Base-by-base conservation (phyloP, 768 basidiomycete genomes). In the Russula dissimulans region DNA sequence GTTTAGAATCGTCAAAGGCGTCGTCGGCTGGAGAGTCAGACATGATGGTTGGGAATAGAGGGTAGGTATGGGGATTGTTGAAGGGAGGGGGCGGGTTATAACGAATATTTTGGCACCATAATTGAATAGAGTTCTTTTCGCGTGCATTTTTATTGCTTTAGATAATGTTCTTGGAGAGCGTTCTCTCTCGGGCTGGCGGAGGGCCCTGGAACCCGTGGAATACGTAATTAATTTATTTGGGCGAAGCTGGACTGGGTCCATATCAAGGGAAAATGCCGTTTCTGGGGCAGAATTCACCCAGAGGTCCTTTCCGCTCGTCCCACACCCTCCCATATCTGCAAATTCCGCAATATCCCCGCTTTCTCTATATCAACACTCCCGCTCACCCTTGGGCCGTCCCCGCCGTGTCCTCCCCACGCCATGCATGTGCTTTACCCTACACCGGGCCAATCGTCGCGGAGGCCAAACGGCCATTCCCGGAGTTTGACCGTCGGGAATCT, bases 111-210 rank as follows among this genome's bases (percentile, higher is more conserved):
- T 60, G 63, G 22, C 22, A 26, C 64, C 59, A 54, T 57, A 57
- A 62, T 54, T 54, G 65, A 77, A 78, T 82, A 82, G 83, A 84
- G 78, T 85, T 84, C 79, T 76, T 72, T 78, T 82, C 80, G 83
- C 81, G 80, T 83, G 81, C 77, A 67, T 66, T 63, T 63, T 57
- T 51, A 67, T 77, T 74, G 79, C 79, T 78, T 73, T 69, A 75
- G 74, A 72, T 73, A 56, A 60, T 61, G 56, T 76, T 79, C 75
- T 62, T 61, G 54, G 41, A 60, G 54, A 52, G 59, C 55, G 57
- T 64, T 63, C 65, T 60, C 50, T 56, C 62, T 64, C 46, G 56
- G 62, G 59, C 59, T 54, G 52, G 56, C 57, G 65, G 59, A 60
- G 65, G 65, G 59, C 65, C 64, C 65, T 66, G 65, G 65, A 64